Percentiles rank a stretch among this genome's conserved stretches.
phyloP scores from a whole-genome alignment of 2,329 filamentous ascomycete species.

The Monosporascus sp. region DNA sequence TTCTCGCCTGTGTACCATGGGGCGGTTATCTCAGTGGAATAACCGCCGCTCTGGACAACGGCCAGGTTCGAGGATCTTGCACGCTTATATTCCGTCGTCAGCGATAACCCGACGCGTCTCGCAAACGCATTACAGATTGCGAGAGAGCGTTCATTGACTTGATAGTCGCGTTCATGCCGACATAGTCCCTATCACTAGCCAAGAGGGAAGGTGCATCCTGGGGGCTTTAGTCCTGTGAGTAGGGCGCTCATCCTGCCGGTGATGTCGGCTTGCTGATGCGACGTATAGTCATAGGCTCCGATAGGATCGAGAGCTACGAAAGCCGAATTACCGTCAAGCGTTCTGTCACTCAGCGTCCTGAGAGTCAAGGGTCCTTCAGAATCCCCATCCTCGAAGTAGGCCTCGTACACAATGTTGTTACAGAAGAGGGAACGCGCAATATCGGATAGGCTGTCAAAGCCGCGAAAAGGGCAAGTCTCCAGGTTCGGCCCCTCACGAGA shows the following conservation, averaged over 20 bases:
- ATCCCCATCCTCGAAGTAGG: background rate
- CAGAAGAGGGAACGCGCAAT: background rate
- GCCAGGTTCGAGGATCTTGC: background rate
- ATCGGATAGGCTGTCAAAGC: background rate
- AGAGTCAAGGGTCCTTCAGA: background rate
- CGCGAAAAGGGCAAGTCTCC: background rate
- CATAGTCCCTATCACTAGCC: background rate
- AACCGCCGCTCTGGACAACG: background rate
- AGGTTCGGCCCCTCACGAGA: background rate
- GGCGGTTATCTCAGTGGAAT: background rate
- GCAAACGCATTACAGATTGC: background rate
- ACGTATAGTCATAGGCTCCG: background rate
- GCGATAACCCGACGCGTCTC: background rate
- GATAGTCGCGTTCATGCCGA: background rate
- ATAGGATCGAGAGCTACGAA: background rate
- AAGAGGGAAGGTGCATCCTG: background rate
- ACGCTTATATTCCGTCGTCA: background rate
- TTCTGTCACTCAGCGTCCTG: background rate
- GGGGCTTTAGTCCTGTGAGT: background rate
- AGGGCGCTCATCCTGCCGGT: background rate
- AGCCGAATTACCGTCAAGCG: background rate
- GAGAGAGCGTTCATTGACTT: background rate
- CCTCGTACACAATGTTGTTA: background rate
- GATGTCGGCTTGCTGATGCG: background rate
- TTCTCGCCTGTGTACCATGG: background rate